phyloP scores from a whole-genome alignment of 495 filamentous ascomycete genomes.

The Trichoderma gamsii region DNA sequence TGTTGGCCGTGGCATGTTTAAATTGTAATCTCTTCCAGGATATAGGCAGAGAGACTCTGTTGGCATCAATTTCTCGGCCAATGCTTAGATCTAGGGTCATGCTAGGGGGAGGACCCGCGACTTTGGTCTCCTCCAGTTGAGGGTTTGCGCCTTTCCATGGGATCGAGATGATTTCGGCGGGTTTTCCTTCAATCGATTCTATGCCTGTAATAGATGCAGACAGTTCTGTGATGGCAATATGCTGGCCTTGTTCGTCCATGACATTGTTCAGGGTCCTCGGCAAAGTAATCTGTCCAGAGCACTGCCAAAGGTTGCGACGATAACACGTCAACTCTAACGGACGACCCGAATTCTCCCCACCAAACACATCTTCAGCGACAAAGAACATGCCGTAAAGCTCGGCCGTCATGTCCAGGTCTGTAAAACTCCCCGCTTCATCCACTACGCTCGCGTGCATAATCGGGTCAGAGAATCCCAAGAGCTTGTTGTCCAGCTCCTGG shows the following conservation, averaged over 20 bases:
- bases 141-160: constrained; percentile 80
- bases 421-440: constrained; percentile 29
- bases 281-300: constrained; percentile 73
- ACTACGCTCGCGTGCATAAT: constrained; percentile 59
- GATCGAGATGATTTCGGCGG: constrained; percentile 86
- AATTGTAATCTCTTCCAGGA: constrained; percentile 91
- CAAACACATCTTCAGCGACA: constrained; percentile 67
- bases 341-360: constrained; percentile 40
- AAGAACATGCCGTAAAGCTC: constrained; percentile 96
- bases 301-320: constrained; percentile 83
- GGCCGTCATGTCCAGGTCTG: constrained; percentile 64
- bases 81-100: constrained; percentile 68
- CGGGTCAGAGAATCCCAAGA: constrained; percentile 68
- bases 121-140: constrained; percentile 43
- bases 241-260: constrained; percentile 71
- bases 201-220: constrained; percentile 76
- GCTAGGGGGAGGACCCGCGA: constrained; percentile 43
- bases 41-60: constrained; percentile 70
- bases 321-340: constrained; percentile 88
- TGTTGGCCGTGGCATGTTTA: constrained; percentile 84
- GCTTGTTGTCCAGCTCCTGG: constrained; percentile 37
- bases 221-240: constrained; percentile 65
- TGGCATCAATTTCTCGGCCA: constrained; percentile 63
- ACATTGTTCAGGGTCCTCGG: constrained; percentile 66
- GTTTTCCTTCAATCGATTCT: constrained; percentile 84